Base-by-base conservation (phyloP, 2,329 filamentous ascomycete species). In the Talaromyces pinophilus region DNA sequence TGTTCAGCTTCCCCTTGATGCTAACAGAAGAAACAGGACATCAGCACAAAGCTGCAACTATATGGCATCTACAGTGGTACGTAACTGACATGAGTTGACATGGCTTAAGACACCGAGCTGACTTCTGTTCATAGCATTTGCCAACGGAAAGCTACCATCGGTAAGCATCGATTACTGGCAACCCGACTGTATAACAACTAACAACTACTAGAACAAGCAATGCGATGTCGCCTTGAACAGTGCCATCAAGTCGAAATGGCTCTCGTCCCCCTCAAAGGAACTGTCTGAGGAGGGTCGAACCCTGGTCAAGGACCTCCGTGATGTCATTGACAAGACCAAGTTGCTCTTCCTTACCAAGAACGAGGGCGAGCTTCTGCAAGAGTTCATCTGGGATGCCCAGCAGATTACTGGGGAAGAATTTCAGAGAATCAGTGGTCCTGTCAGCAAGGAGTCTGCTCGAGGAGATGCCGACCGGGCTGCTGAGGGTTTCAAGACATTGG, bases 191-290 rank as follows among this genome's bases (percentile, higher is more conserved):
- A 33, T 19, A 13, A 62, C 22, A 30, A 46, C 17, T 59, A n/a
- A 61, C 35, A 46, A 69, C 64, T 67, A 67, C 73, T 28, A 92
- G 90, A 97, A 97, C 80, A 92, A 94, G 73, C 93, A 97, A 83
- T 96, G 97, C 78, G 95, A 98, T 82, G 85, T 97, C 59, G 93
- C 95, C 33, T 81, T 99, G 77, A 98, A 96, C 85, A 95, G 91
- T 77, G 90, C 92, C 72, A 84, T 97, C 61, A 84, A 84, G 40
- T 93, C 90, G 71, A 88, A 86, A 76, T 83, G 87, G 8, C 82
- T 98, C 30, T 80, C 87, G 3, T 87, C 81, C 28, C 93, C 93
- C 5, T 90, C 92, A 0, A 82, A 85, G 67, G 90, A 90, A 76
- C 88, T 99, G 5, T 98, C 94, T 0, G 70, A 84, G 1, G 95